Conservation (phyloP, 352 stramenopile genomes). For the Blastocystis sp. region DNA sequence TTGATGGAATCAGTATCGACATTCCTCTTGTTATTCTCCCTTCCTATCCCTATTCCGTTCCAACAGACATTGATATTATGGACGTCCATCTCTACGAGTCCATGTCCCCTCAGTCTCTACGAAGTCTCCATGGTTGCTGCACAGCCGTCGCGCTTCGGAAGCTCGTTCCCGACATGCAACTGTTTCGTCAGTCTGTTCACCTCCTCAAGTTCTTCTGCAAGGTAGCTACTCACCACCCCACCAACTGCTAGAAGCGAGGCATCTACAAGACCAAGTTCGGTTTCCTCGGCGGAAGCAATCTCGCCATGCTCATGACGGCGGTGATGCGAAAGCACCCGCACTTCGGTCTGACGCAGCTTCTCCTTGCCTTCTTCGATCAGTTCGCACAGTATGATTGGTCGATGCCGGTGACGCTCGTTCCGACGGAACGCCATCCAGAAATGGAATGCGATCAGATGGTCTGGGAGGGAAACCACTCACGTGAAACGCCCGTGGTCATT, state of each 20-base stretch:
- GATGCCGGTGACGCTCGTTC: background rate
- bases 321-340: background rate
- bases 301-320: background rate
- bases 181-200: background rate
- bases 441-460: background rate
- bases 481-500: background rate
- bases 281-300: slow-evolving; percentile 38
- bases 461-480: background rate
- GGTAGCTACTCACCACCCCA: background rate
- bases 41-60: background rate
- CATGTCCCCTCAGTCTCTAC: background rate
- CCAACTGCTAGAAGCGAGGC: background rate
- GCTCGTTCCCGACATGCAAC: background rate
- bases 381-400: background rate
- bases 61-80: background rate
- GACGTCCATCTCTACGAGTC: background rate
- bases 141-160: background rate
- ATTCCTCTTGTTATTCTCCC: background rate
- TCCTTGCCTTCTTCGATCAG: background rate
- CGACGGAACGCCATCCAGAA: background rate
- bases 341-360: background rate
- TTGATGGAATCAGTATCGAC: slow-evolving; percentile 33
- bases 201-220: background rate
- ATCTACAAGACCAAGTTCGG: background rate
- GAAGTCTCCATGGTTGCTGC: background rate